These are phyloP conservation scores for Globisporangium takayamanum DNA, from an alignment of 352 stramenopile genomes.

Conservation along the genomic window DNA sequence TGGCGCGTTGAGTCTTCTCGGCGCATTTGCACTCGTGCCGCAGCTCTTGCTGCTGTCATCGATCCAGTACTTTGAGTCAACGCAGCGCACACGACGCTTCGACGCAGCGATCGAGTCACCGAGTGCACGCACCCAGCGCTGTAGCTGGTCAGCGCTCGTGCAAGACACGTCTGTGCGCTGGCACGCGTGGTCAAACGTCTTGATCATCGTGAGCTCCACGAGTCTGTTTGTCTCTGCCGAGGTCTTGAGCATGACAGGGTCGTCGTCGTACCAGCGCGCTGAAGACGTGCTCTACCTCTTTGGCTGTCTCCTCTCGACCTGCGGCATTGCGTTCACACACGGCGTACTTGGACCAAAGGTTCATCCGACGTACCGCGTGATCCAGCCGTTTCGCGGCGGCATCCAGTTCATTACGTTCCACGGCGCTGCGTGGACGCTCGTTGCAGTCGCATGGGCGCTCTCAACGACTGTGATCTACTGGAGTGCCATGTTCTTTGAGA, in stretches of 20 bases:
- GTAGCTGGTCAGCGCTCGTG: conserved; percentile 17
- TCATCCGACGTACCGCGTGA: conserved; percentile 28
- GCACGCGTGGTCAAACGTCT: conserved; percentile 21
- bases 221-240: conserved; percentile 31
- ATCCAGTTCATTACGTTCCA: conserved; percentile 46
- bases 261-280: conserved; percentile 20
- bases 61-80: conserved; percentile 25
- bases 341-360: conserved; percentile 29
- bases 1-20: conserved; percentile 27
- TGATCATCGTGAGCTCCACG: conserved; percentile 23
- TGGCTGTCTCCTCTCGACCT: conserved; percentile 29
- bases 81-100: background rate
- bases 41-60: conserved; percentile 32
- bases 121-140: background rate
- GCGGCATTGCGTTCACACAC: conserved; percentile 32
- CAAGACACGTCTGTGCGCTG: conserved; percentile 20
- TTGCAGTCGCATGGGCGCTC: conserved; percentile 29
- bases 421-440: conserved; percentile 45
- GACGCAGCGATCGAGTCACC: background rate
- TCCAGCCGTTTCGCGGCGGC: conserved; percentile 44
- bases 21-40: conserved; percentile 26
- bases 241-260: conserved; percentile 15
- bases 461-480: conserved; percentile 41
- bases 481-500: conserved; percentile 35
- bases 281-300: conserved; percentile 47